A percentile compares a stretch with the other conserved stretches of the same genome.
phyloP scores from a whole-genome alignment of 176 grass and related monocot genomes.

The Eragrostis curvula region DNA sequence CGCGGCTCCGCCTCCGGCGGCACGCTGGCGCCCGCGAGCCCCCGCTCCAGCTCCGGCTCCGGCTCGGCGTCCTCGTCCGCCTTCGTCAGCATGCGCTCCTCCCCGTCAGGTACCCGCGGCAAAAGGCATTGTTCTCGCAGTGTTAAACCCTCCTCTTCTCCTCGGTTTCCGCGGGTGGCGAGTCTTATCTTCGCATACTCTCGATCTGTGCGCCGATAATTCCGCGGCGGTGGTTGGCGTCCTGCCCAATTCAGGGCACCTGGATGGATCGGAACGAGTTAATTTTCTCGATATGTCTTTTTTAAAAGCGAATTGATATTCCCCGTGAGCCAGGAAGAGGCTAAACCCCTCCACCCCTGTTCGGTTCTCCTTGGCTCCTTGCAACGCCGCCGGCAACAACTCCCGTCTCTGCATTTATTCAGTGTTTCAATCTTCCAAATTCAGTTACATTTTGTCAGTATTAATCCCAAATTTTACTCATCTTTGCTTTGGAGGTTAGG shows the following conservation, averaged over 20 bases:
- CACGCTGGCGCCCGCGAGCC: slow-evolving; percentile 31
- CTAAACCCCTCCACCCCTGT: slow-evolving; percentile 32
- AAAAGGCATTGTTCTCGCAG: slow-evolving; percentile 25
- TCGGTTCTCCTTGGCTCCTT: not conserved
- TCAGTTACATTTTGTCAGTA: not conserved
- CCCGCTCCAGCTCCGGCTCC: slow-evolving; percentile 56
- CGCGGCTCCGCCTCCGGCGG: slow-evolving; percentile 27
- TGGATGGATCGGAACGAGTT: not conserved
- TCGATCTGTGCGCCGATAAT: slow-evolving; percentile 47
- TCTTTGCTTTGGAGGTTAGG: slow-evolving; percentile 46
- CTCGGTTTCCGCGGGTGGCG: slow-evolving; percentile 26
- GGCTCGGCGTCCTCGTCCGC: slow-evolving; percentile 72
- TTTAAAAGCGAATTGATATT: not conserved
- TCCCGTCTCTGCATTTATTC: not conserved
- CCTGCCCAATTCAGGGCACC: slow-evolving; percentile 13
- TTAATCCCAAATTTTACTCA: not conserved
- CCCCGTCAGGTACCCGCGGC: slow-evolving; percentile 70
- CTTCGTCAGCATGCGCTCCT: slow-evolving; percentile 89
- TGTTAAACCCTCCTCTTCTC: slow-evolving; percentile 21
- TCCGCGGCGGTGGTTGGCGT: not conserved
- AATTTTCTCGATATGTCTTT: not conserved
- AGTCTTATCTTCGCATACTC: slow-evolving; percentile 14
- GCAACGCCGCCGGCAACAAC: slow-evolving; percentile 6
- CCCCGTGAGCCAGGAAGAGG: not conserved
- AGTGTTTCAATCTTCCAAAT: not conserved